phyloP scores from a whole-genome alignment of 140 eudicot genomes.

The Oenanthe javanica region DNA sequence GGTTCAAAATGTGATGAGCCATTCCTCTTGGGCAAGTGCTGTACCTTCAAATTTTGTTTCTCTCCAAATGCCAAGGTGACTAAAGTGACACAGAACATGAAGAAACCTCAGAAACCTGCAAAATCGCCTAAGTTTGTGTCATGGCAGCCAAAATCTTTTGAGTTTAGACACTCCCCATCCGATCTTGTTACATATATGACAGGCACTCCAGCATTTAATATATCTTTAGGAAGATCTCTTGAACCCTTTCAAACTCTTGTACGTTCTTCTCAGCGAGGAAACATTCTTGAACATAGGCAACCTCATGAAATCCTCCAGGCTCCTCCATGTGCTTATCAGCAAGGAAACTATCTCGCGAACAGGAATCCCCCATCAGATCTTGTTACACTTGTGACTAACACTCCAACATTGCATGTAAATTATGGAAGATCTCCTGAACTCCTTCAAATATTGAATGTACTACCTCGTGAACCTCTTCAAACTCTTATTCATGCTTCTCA shows the following conservation, averaged over 20 bases:
- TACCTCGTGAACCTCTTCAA: not conserved
- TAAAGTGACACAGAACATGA: not conserved
- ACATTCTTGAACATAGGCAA: not conserved
- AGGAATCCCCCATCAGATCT: not conserved
- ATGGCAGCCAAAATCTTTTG: not conserved
- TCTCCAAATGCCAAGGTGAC: constrained; percentile 8
- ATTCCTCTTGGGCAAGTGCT: constrained; percentile 49
- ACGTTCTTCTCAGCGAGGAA: not conserved
- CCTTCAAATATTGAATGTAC: not conserved
- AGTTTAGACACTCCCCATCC: not conserved
- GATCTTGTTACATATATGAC: not conserved
- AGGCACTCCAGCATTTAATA: not conserved
- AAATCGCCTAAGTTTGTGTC: not conserved
- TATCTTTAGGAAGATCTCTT: not conserved
- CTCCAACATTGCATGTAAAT: not conserved
- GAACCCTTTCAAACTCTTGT: not conserved
- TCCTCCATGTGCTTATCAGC: not conserved
- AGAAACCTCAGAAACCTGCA: not conserved
- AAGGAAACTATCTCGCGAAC: not conserved
- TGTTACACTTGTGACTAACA: not conserved
- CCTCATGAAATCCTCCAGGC: not conserved
- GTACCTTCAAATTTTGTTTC: constrained; percentile 44
- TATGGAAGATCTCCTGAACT: not conserved
- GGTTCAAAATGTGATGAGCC: constrained; percentile 34
- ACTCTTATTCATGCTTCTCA: not conserved